Base-by-base conservation (phyloP, 2,329 filamentous ascomycete genomes). In the Pestalotiopsis fici region DNA sequence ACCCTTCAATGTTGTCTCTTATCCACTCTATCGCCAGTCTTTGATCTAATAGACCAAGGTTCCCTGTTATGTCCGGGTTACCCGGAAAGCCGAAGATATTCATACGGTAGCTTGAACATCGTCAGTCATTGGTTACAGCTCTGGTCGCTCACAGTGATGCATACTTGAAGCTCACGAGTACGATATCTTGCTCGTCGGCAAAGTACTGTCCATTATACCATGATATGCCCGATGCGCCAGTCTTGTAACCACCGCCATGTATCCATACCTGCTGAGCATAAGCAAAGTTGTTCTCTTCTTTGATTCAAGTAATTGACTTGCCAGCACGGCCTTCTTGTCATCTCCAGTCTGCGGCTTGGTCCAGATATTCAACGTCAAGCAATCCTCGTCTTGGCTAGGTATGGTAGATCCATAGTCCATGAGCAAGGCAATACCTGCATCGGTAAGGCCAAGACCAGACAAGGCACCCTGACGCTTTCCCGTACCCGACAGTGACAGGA, bases 21-120 rank as follows among this genome's bases (percentile, higher is more conserved):
- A 89, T 81, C 88, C 88, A 90, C 70, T 88, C 78, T 7, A 90
- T 76, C 27, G 86, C 86, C 23, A 87, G 77, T 12, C 85, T 80
- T 72, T 89, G 87, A 80, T 83, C 71, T 73, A 83, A 68, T 69
- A 77, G 63, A 74, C 79, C 69, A 78, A 80, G 67, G 76, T 84
- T 70, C 2, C 74, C 74, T 68, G 89, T 86, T 75, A 82, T n/a
- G 81, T 54, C 23, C 7, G 64, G 28, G 18, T 25, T 66, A 3
- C 63, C 63, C 13, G 64, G 64, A 35, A 66, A 66, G 37, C 64
- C 64, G 25, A 66, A 66, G 25, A 66, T 66, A 35, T 60, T 66
- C n/a, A 66, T 56, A 11, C 64, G 64, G 54, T 66, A 66, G 28
- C 59, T 62, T 31, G 4, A 25, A 25, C 35, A 18, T 12, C 12